A percentile compares a stretch with the other conserved stretches of the same genome.
Conservation (phyloP, 495 filamentous ascomycete species). For the Glutinoglossum americanum region DNA sequence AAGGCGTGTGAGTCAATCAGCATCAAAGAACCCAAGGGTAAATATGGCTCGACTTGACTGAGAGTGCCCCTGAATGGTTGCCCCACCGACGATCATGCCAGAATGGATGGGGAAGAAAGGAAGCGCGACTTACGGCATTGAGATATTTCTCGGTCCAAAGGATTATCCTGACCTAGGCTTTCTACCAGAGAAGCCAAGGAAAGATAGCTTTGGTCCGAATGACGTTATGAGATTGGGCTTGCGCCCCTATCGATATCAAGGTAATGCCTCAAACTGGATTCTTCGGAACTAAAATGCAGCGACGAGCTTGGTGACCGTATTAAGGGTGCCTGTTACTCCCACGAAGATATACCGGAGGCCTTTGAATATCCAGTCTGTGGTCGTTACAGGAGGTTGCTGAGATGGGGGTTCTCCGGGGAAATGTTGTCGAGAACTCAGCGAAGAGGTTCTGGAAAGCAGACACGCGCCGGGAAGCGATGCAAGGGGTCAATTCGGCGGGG, state of each 20-base stretch:
- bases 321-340: not conserved
- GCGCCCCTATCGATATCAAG: conserved; percentile 6
- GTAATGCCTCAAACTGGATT: not conserved
- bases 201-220: conserved; percentile 7
- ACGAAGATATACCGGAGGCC: not conserved
- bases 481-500: not conserved
- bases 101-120: not conserved
- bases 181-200: conserved; percentile 9
- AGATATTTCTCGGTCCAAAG: conserved; percentile 5
- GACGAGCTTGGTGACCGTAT: not conserved
- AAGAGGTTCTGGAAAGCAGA: not conserved
- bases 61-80: not conserved
- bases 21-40: not conserved
- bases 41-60: too few species aligned
- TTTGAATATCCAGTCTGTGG: not conserved
- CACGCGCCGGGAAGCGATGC: not conserved
- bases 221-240: conserved; percentile 4
- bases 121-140: conserved; percentile 11
- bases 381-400: not conserved
- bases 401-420: not conserved
- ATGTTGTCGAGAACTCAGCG: not conserved
- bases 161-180: conserved; percentile 10
- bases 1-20: not conserved
- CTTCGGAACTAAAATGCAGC: not conserved
- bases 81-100: not conserved